Percentiles rank a stretch among this genome's conserved stretches.
These are phyloP conservation scores for Aspergillus diversus DNA, from an alignment of 495 filamentous ascomycete genomes.

Conservation along the genomic window DNA sequence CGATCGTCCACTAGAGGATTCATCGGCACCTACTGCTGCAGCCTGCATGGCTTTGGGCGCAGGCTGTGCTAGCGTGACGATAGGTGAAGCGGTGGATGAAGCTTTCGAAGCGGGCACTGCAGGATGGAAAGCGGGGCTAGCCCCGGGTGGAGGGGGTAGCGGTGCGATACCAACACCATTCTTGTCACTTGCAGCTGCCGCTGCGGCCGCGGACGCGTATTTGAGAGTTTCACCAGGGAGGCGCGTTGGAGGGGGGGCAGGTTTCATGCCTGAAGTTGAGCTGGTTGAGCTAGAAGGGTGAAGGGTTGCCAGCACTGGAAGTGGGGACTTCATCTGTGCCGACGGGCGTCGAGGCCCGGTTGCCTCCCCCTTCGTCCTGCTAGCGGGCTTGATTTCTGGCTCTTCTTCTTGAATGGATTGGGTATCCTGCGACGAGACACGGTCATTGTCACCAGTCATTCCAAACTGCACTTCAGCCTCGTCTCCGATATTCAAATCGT, in stretches of 20 bases:
- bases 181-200: constrained; percentile 91
- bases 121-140: constrained; percentile 49
- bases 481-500: constrained; percentile 88
- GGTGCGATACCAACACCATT: constrained; percentile 87
- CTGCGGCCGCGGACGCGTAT: constrained; percentile 94
- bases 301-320: constrained; percentile 87
- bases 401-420: constrained; percentile 89
- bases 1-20: constrained; percentile 37
- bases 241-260: constrained; percentile 82
- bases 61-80: constrained; percentile 56
- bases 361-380: constrained; percentile 40
- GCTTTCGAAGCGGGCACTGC: constrained; percentile 49
- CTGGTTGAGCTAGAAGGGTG: constrained; percentile 55
- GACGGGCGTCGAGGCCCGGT: constrained; percentile 73
- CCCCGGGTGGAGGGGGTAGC: constrained; percentile 83
- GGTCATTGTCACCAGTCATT: constrained; percentile 79
- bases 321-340: constrained; percentile 87
- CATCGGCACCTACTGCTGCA: constrained; percentile 40
- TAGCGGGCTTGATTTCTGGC: constrained; percentile 62
- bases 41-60: constrained; percentile 46
- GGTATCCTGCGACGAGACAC: constrained; percentile 90
- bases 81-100: constrained; percentile 58
- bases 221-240: constrained; percentile 88
- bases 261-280: constrained; percentile 81
- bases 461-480: constrained; percentile 84